Base-by-base conservation (phyloP, 2,329 filamentous ascomycete species). In the Cladosporium velox region DNA sequence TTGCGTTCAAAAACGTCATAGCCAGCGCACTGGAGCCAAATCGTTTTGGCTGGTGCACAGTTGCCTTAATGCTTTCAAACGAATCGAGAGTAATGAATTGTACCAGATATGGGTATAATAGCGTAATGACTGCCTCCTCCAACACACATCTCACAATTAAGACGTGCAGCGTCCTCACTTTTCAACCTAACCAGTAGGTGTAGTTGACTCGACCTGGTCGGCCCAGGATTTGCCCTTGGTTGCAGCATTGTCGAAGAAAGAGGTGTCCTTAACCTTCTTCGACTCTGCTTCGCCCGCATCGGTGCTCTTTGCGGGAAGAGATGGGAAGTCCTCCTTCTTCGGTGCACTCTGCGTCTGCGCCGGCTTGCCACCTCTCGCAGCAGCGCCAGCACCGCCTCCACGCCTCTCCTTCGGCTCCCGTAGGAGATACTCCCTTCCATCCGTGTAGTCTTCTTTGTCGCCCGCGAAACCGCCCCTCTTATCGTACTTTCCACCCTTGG, bases 261-360 rank as follows among this genome's bases (percentile, higher is more conserved):
- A 44, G 18, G 49, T 54, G 18, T 64, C 61, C n/a, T 34, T 52
- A 7, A 24, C 54, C 55, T 24, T 49, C 61, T 47, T 51, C 35
- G 62, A 35, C 24, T 24, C 65, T 26, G 18, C 59, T 34, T 52
- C 49, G 18, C 47, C 47, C 8, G n/a, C n/a, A 3, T 47, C 41
- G 30, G 52, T 21, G 49, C 67, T 65, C 21, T 66, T 64, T 1
- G 72, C 65, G 12, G 81, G 79, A 18, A 84, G 71, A 12, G 80
- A 78, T 5, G 82, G 82, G 67, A 84, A 84, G 57, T 84, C 82
- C 30, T 79, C 75, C 21, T 75, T 69, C 49, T 74, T 75, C n/a
- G 72, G 70, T 18, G 74, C 70, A 10, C 73, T 69, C n/a, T 73
- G 71, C 2, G 78, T 79, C 14, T 67, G 38, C 12, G 47, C n/a